phyloP scores from a whole-genome alignment of 352 stramenopile genomes.

The Globisporangium yorkense region DNA sequence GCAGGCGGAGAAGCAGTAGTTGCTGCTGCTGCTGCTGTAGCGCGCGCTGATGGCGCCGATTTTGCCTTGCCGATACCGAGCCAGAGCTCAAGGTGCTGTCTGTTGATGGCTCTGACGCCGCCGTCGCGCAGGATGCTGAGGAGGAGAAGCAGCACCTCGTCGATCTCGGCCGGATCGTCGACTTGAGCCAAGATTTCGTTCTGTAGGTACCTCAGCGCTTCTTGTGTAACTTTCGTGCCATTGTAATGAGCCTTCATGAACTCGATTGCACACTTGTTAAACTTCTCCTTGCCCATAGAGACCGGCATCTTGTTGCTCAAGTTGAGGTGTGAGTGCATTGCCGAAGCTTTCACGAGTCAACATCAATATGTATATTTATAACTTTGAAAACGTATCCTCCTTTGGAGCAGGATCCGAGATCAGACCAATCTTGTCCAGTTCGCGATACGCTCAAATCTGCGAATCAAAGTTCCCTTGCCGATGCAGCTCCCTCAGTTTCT shows the following conservation, averaged over 20 bases:
- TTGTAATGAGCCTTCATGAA: background rate
- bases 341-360: background rate
- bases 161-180: background rate
- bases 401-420: background rate
- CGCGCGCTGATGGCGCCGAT: background rate
- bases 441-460: background rate
- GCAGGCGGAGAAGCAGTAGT: background rate
- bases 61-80: background rate
- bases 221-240: background rate
- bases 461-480: background rate
- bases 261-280: background rate
- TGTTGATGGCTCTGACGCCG: background rate
- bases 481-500: constrained; percentile 2
- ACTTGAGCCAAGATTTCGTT: background rate
- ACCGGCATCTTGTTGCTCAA: background rate
- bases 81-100: background rate
- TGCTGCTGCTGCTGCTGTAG: background rate
- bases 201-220: background rate
- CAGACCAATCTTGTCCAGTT: background rate
- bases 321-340: background rate
- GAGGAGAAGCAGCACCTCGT: background rate
- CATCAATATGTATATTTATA: background rate
- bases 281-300: background rate
- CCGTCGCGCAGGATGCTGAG: background rate
- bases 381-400: background rate